Evolutionary conservation across 352 stramenopile genomes (phyloP).

Genomic region (Phytopythium delawarense): DNA sequence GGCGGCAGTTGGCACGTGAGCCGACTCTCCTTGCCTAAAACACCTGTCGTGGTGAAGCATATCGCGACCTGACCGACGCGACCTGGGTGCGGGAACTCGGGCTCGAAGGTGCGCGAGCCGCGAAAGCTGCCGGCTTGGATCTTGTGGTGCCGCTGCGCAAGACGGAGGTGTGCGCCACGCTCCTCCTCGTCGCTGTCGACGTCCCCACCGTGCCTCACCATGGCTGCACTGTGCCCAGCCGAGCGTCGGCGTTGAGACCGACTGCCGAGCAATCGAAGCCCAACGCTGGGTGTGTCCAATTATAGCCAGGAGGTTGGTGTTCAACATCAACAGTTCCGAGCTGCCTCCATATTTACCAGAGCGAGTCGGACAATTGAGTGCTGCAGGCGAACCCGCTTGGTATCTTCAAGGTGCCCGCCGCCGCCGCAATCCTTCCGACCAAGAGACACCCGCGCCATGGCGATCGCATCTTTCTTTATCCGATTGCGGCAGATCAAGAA

Average conservation of each 20-base stretch:
- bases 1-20: slow-evolving; percentile 51
- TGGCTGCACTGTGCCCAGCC: not conserved
- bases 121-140: slow-evolving; percentile 52
- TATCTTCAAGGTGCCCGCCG: not conserved
- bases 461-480: not conserved
- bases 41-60: slow-evolving; percentile 38
- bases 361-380: too few species aligned
- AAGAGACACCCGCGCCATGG: not conserved
- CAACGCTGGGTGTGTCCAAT: not conserved
- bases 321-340: too few species aligned
- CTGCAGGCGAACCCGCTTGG: not conserved
- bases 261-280: not conserved
- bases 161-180: slow-evolving; percentile 53
- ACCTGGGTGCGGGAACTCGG: slow-evolving; percentile 41
- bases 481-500: not conserved
- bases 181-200: slow-evolving; percentile 30
- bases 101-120: slow-evolving; percentile 33
- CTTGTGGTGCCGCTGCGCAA: slow-evolving; percentile 64
- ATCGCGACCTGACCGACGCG: slow-evolving; percentile 45
- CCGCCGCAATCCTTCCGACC: not conserved
- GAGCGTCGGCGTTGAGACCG: not conserved
- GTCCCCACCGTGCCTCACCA: not conserved
- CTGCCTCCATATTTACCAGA: not conserved
- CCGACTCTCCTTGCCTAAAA: slow-evolving; percentile 35
- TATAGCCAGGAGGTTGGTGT: not conserved